phyloP scores from a whole-genome alignment of 129 eudicot genomes.

The Scalesia atractyloides region DNA sequence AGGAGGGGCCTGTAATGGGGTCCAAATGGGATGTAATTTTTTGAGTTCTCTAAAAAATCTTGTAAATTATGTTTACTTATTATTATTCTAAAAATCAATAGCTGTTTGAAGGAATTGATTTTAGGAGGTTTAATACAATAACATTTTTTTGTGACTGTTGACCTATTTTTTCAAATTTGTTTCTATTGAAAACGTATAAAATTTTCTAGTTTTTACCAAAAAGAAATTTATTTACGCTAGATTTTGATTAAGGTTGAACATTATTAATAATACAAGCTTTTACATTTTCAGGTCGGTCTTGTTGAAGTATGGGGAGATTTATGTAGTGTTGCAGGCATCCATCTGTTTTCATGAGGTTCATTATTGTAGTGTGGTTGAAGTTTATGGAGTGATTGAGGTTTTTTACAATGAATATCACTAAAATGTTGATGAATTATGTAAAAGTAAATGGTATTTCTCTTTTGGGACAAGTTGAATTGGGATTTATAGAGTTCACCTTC shows the following conservation, averaged over 20 bases:
- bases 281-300: constrained; percentile 27
- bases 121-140: background rate
- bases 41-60: too few relatives aligned
- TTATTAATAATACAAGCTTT: background rate
- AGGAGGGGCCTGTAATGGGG: background rate
- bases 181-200: background rate
- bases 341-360: constrained; percentile 19
- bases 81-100: background rate
- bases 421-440: constrained; percentile 32
- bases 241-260: background rate
- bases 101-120: background rate
- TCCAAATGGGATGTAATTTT: background rate
- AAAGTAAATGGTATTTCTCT: constrained; percentile 28
- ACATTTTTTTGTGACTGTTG: background rate
- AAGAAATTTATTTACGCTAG: background rate
- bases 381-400: constrained; percentile 26
- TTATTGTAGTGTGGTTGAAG: constrained; percentile 25
- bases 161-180: background rate
- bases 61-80: too few relatives aligned
- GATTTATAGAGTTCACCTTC: constrained; percentile 31
- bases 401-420: constrained; percentile 20
- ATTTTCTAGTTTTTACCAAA: background rate
- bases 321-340: constrained; percentile 8
- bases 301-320: constrained; percentile 5
- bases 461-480: constrained; percentile 14